A percentile compares a stretch with the other conserved stretches of the same genome.
These are phyloP conservation scores for Tuber aestivum DNA, from an alignment of 495 filamentous ascomycete species.

Conservation along the genomic window DNA sequence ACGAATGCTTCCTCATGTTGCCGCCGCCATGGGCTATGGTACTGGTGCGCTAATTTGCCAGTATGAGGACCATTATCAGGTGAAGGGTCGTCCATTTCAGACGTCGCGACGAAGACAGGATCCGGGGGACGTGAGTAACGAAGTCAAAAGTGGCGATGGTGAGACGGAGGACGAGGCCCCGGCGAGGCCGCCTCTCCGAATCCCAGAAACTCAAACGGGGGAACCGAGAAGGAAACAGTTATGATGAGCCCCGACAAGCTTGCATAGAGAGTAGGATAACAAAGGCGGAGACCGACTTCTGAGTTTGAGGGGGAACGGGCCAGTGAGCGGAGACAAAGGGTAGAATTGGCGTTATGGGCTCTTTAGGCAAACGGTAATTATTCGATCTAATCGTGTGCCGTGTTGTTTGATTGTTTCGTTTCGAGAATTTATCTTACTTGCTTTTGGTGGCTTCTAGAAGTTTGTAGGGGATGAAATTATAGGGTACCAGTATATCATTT, in stretches of 20 bases:
- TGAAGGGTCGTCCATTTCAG: conserved; percentile 31
- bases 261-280: conserved; percentile 15
- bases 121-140: conserved; percentile 2
- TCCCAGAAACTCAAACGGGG: conserved; percentile 16
- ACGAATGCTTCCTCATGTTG: conserved; percentile 20
- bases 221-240: conserved; percentile 17
- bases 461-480: neutral
- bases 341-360: neutral
- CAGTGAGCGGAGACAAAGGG: neutral
- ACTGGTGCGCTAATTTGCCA: conserved; percentile 11
- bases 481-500: neutral
- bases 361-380: neutral
- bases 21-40: conserved; percentile 23
- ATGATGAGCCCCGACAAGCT: conserved; percentile 25
- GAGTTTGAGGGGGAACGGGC: neutral
- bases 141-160: conserved; percentile 9
- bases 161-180: conserved; percentile 24
- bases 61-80: conserved; percentile 18
- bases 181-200: conserved; percentile 24
- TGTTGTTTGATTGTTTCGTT: neutral
- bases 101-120: conserved; percentile 3
- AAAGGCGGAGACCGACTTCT: conserved; percentile 10
- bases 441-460: conserved; percentile 1
- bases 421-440: neutral
- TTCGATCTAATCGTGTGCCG: neutral